These are phyloP conservation scores for Dryadomyces quercivorus DNA, from an alignment of 2,329 filamentous ascomycete genomes.

Conservation along the genomic window DNA sequence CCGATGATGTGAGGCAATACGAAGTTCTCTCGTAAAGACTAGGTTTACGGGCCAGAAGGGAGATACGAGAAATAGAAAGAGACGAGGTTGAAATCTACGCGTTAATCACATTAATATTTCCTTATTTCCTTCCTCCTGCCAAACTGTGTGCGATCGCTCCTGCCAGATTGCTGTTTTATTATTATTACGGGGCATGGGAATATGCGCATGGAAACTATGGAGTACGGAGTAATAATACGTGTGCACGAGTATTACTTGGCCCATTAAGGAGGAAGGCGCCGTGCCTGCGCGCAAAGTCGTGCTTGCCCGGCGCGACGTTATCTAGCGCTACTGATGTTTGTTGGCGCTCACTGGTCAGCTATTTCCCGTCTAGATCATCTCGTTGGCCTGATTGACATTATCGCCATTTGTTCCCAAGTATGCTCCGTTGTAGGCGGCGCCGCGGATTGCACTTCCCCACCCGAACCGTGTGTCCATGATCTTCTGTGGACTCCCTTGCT, in stretches of 20 bases:
- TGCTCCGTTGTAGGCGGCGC: too few species aligned
- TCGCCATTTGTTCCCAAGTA: not conserved
- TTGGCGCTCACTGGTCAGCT: not conserved
- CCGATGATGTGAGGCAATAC: not conserved
- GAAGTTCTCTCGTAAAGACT: not conserved
- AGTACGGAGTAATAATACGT: not conserved
- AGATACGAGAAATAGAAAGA: not conserved
- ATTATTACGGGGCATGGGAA: not conserved
- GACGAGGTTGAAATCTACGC: not conserved
- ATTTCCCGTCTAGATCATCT: not conserved
- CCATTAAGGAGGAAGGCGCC: not conserved
- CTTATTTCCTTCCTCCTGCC: not conserved
- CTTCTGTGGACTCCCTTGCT: not conserved
- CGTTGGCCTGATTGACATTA: not conserved
- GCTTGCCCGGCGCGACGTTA: not conserved
- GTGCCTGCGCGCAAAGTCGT: not conserved
- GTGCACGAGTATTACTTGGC: not conserved
- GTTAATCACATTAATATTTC: not conserved
- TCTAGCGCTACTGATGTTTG: not conserved
- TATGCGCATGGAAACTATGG: not conserved
- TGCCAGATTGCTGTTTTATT: not conserved
- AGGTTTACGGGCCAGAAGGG: too few species aligned
- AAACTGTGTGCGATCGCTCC: not conserved
- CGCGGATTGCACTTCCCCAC: too few species aligned
- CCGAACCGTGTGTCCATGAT: not conserved